These are phyloP conservation scores for Lyophyllum decastes DNA, from an alignment of 768 basidiomycete genomes.

Conservation along the genomic window DNA sequence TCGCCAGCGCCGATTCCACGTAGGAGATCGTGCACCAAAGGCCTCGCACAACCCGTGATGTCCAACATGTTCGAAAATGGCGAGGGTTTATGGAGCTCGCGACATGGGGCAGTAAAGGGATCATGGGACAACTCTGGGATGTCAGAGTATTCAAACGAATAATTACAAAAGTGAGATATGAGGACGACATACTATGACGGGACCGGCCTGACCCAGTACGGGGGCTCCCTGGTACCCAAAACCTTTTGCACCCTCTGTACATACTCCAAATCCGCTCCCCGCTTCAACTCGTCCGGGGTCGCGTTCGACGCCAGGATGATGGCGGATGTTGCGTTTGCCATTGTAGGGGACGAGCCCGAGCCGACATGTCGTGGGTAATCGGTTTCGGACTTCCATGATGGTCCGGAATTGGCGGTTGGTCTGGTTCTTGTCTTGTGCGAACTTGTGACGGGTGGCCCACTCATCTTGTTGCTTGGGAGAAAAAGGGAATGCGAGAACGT, in stretches of 20 bases:
- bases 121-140: neutral
- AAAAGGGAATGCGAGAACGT: neutral
- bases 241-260: neutral
- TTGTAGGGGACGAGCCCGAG: neutral
- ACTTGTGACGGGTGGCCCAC: neutral
- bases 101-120: too few relatives aligned
- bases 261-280: neutral
- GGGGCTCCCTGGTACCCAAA: neutral
- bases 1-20: too few relatives aligned
- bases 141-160: neutral
- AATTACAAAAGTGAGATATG: neutral
- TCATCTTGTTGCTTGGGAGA: neutral
- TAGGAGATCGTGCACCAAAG: too few relatives aligned
- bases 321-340: neutral
- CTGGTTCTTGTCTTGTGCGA: neutral
- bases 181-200: neutral
- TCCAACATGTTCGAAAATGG: too few relatives aligned
- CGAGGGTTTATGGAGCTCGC: too few relatives aligned
- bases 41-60: too few relatives aligned
- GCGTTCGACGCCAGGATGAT: neutral
- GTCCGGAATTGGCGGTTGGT: neutral
- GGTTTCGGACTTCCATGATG: neutral
- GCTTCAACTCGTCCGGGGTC: neutral
- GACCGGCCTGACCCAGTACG: neutral
- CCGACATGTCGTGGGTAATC: neutral